phyloP scores from a whole-genome alignment of 2,329 filamentous ascomycete species.

The Penicillium brasilianum region DNA sequence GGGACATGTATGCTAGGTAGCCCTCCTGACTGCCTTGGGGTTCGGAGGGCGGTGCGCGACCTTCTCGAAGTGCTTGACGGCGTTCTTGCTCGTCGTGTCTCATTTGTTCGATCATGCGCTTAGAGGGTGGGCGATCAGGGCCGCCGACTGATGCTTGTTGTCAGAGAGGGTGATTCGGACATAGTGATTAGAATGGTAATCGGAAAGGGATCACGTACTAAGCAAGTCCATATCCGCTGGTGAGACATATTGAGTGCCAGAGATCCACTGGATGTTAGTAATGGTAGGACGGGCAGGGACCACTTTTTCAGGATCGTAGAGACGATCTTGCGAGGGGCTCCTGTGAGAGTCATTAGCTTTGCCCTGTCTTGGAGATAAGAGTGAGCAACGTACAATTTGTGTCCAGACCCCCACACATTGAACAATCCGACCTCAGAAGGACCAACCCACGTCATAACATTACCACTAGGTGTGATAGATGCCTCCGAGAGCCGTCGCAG shows the following conservation, averaged over 20 bases:
- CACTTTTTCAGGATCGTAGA: conserved; percentile 76
- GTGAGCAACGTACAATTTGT: conserved; percentile 60
- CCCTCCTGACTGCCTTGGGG: conserved; percentile 62
- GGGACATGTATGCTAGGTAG: conserved; percentile 78
- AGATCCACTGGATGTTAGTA: conserved; percentile 94
- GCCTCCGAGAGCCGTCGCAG: conserved; percentile 71
- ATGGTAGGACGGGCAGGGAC: conserved; percentile 88
- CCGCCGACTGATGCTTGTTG: conserved; percentile 66
- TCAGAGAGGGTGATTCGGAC: conserved; percentile 10
- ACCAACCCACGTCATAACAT: conserved; percentile 85
- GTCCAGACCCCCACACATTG: conserved; percentile 81
- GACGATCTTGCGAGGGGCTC: conserved; percentile 65
- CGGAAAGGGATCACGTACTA: conserved; percentile 50
- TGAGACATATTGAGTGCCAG: conserved; percentile 89
- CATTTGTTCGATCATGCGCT: conserved; percentile 82
- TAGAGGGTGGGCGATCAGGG: conserved; percentile 83
- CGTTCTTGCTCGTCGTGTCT: conserved; percentile 71
- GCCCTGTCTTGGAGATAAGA: background rate
- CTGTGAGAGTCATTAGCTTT: conserved; percentile 39
- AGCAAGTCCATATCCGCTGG: conserved; percentile 86
- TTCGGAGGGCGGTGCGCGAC: conserved; percentile 38
- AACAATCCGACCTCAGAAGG: conserved; percentile 83
- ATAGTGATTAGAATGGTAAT: background rate
- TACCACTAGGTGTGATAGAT: conserved; percentile 75
- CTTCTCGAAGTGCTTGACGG: conserved; percentile 45